Base-by-base conservation (phyloP, 495 filamentous ascomycete genomes). In the Penicillium diatomitis region DNA sequence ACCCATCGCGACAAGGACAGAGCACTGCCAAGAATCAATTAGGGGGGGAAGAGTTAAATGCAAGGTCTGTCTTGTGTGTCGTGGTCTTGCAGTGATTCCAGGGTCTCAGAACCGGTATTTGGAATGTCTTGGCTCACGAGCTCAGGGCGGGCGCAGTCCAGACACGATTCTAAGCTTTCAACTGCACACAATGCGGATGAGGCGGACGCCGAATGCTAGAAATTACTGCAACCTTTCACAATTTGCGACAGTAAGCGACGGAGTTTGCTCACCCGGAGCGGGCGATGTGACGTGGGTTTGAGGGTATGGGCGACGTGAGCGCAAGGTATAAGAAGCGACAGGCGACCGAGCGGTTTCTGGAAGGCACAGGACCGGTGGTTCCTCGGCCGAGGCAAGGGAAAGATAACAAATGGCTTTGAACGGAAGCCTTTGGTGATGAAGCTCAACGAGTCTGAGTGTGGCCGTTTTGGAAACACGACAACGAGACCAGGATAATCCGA, bases 1-100 rank as follows among this genome's bases (percentile, higher is more conserved):
- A 69, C 91, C 91, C 91, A 97, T 97, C 44, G 51, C 72, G 55
- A 62, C 58, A 65, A 63, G 58, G 60, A 51, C 57, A 35, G 58
- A 64, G 65, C 39, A 60, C 47, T 65, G 64, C 65, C 64, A 68
- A 71, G 67, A 58, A 58, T 54, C 48, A 44, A 52, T 49, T 43
- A 34, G 30, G 48, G 46, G 53, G 38, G 12, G 9, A 30, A 60
- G 46, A 44, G 58, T 58, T 46, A 57, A 53, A 60, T 58, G 51
- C 60, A 57, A 47, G 50, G 54, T 20, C 20, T 20, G 20, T 20
- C 20, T 20, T 20, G 0, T 20, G 20, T 20, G 20, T 20, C 20
- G 20, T 20, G 20, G 20, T 20, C 20, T 20, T 20, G 20, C 20
- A 20, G 2, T 20, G 0, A 20, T 20, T 20, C 20, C 20, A 20